A percentile compares a stretch with the other conserved stretches of the same genome.
Evolutionary conservation across 116 monocot species (phyloP).

Genomic region (Zostera marina): DNA sequence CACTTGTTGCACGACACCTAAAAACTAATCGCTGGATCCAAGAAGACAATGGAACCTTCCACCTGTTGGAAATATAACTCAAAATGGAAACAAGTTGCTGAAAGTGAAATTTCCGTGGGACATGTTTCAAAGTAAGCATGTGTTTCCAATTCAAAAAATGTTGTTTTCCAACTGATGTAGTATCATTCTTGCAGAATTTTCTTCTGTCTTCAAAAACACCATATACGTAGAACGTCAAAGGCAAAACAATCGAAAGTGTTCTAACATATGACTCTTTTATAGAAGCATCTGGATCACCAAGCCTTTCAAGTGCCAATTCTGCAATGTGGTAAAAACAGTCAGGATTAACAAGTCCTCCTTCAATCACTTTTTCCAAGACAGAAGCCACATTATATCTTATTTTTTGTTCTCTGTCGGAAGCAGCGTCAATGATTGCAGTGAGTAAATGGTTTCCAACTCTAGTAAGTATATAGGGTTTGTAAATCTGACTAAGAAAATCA

Average conservation of each 20-base stretch:
- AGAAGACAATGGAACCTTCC: slow-evolving; percentile 76
- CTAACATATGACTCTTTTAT: slow-evolving; percentile 44
- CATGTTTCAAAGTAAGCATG: slow-evolving; percentile 38
- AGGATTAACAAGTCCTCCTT: slow-evolving; percentile 46
- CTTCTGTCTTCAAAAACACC: slow-evolving; percentile 27
- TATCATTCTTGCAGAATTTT: slow-evolving; percentile 10
- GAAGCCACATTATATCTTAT: slow-evolving; percentile 55
- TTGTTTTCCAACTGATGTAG: slow-evolving; percentile 5
- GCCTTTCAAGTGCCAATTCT: slow-evolving; percentile 52
- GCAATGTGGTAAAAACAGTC: slow-evolving; percentile 31
- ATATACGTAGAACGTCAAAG: slow-evolving; percentile 34
- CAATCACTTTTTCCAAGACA: slow-evolving; percentile 50
- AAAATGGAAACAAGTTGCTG: slow-evolving; percentile 81
- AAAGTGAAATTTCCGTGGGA: slow-evolving; percentile 48
- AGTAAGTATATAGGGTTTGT: slow-evolving; percentile 13
- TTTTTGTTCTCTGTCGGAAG: slow-evolving; percentile 64
- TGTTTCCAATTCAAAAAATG: slow-evolving; percentile 52
- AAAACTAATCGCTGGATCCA: slow-evolving; percentile 72
- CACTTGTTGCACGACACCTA: slow-evolving; percentile 33
- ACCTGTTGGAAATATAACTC: slow-evolving; percentile 78
- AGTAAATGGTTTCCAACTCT: slow-evolving; percentile 31
- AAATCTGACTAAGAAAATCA: slow-evolving; percentile 4
- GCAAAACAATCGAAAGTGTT: slow-evolving; percentile 42
- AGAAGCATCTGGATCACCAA: slow-evolving; percentile 56
- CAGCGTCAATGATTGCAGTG: slow-evolving; percentile 41